phyloP scores from a whole-genome alignment of 768 basidiomycete species.

The Lentinula detonsa region DNA sequence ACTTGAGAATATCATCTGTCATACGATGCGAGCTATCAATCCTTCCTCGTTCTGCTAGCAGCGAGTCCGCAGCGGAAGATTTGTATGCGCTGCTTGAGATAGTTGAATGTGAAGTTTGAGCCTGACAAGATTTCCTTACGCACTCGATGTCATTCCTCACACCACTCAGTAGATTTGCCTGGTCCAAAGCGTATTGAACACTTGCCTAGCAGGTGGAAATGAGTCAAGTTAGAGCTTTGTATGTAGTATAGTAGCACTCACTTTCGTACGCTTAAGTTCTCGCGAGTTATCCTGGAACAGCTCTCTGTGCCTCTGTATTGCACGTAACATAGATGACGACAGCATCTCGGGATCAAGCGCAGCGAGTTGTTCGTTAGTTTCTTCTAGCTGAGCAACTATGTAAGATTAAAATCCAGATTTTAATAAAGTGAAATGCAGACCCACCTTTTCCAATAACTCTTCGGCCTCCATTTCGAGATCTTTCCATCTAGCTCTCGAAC shows the following conservation, averaged over 20 bases:
- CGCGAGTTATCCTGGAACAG: slow-evolving; percentile 82
- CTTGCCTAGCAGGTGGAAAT: slow-evolving; percentile 44
- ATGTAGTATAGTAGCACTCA: slow-evolving; percentile 17
- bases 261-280: slow-evolving; percentile 86
- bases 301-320: slow-evolving; percentile 87
- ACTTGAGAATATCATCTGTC: slow-evolving; percentile 91
- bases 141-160: slow-evolving; percentile 97
- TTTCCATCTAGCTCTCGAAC: slow-evolving; percentile 67
- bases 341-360: slow-evolving; percentile 62
- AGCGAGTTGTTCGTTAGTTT: slow-evolving; percentile 79
- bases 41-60: slow-evolving; percentile 80
- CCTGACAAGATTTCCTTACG: slow-evolving; percentile 17
- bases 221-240: neutral
- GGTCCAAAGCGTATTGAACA: slow-evolving; percentile 76
- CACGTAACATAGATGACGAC: slow-evolving; percentile 80
- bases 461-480: slow-evolving; percentile 85
- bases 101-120: neutral
- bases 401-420: slow-evolving; percentile 10
- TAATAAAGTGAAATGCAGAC: slow-evolving; percentile 3
- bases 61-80: slow-evolving; percentile 78
- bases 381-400: slow-evolving; percentile 56
- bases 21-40: slow-evolving; percentile 94
- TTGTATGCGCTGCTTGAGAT: slow-evolving; percentile 69
- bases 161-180: slow-evolving; percentile 81
- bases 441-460: slow-evolving; percentile 76